Evolutionary conservation across 495 filamentous ascomycete species (phyloP), one percentile per base, ranked within the genome.

Genomic region (Sabuloglossum arenarium): DNA sequence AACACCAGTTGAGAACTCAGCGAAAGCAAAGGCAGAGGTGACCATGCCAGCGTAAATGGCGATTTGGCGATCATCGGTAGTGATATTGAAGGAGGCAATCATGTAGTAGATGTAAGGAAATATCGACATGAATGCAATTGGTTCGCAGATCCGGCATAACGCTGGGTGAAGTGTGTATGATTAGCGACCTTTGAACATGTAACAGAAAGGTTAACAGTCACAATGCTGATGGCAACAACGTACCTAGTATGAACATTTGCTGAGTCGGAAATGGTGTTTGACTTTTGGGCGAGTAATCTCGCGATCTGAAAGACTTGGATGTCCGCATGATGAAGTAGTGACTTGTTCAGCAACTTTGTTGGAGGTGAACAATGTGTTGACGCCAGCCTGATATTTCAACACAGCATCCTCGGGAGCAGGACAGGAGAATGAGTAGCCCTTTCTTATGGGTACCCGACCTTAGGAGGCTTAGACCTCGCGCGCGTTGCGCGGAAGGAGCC

Each of bases 21-120:
- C 89, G 60, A 99, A 85, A 23, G 91, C 90, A 68, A 96, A 99
- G 0, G 91, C 80, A 3, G 93, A 95, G 1, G 88, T 97, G 59
- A 99, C 89, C 82, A 97, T 82, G 60, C 93, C 93, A 43, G 85
- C 88, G 65, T 96, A 99, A 54, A 94, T 73, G 21, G 88, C 83
- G 61, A 96, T 94, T 65, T 85, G 78, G 59, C 75, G 77, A 55
- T 85, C 75, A 62, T 86, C 81, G 58, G 83, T 66, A 46, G 88
- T 85, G 67, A 91, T 81, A 60, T 85, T 71, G 69, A 99, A 99
- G 34, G 85, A 86, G 61, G 85, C 75, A 50, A 97, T 85, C 91
- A 99, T 99, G 71, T 82, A 91, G 71, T 95, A 99, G 64, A 90
- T 88, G 65, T 99, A 99, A 3, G 91, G 93, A 65, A 99, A 97